These are phyloP conservation scores for Cutaneotrichosporon cyanovorans DNA, from an alignment of 1,284 basidiomycete genomes.

Conservation along the genomic window DNA sequence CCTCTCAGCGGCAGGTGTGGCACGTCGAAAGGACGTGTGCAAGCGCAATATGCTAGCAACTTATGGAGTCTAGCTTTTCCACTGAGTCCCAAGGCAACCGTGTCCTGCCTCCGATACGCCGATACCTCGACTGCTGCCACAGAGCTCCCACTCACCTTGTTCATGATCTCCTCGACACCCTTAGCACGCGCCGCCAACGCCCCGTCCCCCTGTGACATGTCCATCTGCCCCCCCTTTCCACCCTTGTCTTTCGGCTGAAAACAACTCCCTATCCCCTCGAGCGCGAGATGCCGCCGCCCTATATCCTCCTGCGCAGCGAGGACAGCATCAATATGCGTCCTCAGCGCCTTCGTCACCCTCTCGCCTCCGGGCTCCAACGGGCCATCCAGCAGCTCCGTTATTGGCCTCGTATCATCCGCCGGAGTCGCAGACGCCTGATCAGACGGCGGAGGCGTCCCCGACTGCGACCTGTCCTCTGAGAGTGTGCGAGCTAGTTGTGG, in stretches of 20 bases:
- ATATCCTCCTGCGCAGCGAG: slow-evolving; percentile 15
- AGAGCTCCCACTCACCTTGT: slow-evolving; percentile 11
- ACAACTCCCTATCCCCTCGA: slow-evolving; percentile 9
- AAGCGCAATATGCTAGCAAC: no score
- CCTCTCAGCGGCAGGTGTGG: no score
- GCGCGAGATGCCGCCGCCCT: slow-evolving; percentile 14
- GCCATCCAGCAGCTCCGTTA: slow-evolving; percentile 8
- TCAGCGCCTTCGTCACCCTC: slow-evolving; percentile 11
- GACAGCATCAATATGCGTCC: slow-evolving; percentile 13
- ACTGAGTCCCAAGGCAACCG: no score
- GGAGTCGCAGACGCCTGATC: background rate
- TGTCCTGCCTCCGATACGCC: no score
- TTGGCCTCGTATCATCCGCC: background rate
- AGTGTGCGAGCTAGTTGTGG: background rate
- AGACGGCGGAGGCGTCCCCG: background rate
- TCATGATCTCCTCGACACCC: slow-evolving; percentile 17
- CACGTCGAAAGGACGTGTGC: no score
- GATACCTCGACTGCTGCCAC: no score
- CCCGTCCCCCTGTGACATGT: no score
- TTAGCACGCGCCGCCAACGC: slow-evolving; percentile 4
- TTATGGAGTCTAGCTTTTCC: background rate
- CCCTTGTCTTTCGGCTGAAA: background rate
- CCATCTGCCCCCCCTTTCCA: background rate
- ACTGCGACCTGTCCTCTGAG: background rate
- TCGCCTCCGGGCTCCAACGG: slow-evolving; percentile 13